phyloP scores from a whole-genome alignment of 345 rosid genomes.

The Abelmoschus esculentus region DNA sequence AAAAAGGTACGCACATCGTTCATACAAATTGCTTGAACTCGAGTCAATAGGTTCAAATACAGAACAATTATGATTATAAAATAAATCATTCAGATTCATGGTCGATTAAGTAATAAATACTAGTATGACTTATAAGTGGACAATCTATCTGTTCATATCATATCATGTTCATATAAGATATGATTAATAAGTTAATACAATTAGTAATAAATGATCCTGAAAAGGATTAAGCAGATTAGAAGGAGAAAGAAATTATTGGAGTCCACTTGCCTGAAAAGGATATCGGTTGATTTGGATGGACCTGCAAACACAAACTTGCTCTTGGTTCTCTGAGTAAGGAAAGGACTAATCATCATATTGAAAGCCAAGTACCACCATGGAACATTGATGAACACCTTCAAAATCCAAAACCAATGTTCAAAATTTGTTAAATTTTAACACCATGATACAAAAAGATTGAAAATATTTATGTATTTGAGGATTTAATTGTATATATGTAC shows the following conservation, averaged over 20 bases:
- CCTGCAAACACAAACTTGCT: conserved; percentile 91
- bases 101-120: too few species aligned
- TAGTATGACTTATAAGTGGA: too few species aligned
- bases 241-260: background rate
- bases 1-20: too few species aligned
- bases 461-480: background rate
- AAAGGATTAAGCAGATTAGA: background rate
- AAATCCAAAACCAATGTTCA: background rate
- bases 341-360: conserved; percentile 22
- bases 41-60: too few species aligned
- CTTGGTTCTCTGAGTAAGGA: conserved; percentile 74
- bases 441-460: too few species aligned
- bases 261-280: conserved; percentile 49
- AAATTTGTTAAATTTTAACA: background rate
- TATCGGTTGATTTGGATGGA: conserved; percentile 63
- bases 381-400: conserved; percentile 78
- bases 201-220: too few species aligned
- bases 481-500: conserved; percentile 11
- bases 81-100: too few species aligned
- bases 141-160: too few species aligned
- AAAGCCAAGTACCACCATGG: conserved; percentile 97
- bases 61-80: too few species aligned
- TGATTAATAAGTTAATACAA: too few species aligned
- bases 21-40: too few species aligned
- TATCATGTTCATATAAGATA: too few species aligned